Evolutionary conservation across 2,329 filamentous ascomycete genomes (phyloP).

Genomic region (Ustulina deusta): DNA sequence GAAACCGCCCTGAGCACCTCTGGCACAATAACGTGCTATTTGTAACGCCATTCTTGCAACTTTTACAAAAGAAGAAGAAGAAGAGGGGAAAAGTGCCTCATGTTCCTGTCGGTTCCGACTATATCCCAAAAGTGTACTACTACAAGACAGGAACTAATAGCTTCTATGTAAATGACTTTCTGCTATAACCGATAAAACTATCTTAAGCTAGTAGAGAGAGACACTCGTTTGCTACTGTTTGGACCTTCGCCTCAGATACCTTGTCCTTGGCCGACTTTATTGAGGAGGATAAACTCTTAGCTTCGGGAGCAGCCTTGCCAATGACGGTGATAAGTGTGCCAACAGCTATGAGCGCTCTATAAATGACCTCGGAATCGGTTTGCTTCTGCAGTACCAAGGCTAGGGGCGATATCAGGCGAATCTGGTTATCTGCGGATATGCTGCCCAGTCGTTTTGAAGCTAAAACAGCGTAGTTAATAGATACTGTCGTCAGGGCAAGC

Average conservation of each 20-base stretch:
- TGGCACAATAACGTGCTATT: neutral
- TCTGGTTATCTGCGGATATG: conserved; percentile 55
- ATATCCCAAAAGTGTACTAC: neutral
- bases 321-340: conserved; percentile 79
- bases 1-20: neutral
- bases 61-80: too few relatives aligned
- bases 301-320: conserved; percentile 57
- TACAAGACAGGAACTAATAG: neutral
- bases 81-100: neutral
- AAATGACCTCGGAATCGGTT: conserved; percentile 84
- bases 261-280: conserved; percentile 59
- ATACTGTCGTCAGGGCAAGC: conserved; percentile 83
- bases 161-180: neutral
- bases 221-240: conserved; percentile 61
- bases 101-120: neutral
- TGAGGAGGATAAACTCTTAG: conserved; percentile 58
- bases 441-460: conserved; percentile 60
- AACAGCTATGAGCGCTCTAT: conserved; percentile 82
- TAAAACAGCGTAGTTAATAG: conserved; percentile 87
- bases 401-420: conserved; percentile 70
- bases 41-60: neutral
- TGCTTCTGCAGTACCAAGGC: conserved; percentile 73
- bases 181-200: neutral
- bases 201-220: conserved; percentile 52
- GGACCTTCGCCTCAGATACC: conserved; percentile 61